Evolutionary conservation across 106 monocot species (phyloP).

Genomic region (Dendrobium chrysotoxum): DNA sequence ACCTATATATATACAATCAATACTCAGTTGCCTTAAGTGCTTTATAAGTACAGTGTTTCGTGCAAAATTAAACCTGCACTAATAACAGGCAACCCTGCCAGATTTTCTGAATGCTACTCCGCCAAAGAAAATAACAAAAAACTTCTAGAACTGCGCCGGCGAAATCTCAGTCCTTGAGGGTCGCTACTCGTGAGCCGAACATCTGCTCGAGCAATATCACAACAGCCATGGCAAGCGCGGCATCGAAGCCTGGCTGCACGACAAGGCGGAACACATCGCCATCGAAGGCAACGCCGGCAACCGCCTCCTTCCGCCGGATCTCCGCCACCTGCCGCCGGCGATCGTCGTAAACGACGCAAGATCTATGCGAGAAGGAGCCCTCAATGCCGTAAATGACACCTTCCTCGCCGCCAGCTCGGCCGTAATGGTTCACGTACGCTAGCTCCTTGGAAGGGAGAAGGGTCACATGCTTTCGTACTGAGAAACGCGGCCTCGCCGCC

Average conservation of each 20-base stretch:
- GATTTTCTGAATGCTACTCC: background rate
- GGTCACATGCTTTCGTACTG: constrained; percentile 39
- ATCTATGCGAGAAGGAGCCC: constrained; percentile 41
- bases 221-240: constrained; percentile 30
- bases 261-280: constrained; percentile 55
- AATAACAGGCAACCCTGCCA: background rate
- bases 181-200: background rate
- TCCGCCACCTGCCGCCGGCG: constrained; percentile 29
- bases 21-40: no score
- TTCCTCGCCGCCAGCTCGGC: background rate
- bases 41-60: background rate
- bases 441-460: constrained; percentile 24
- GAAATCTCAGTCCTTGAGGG: background rate
- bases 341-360: constrained; percentile 33
- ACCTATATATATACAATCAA: no score
- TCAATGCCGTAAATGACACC: constrained; percentile 12
- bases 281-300: constrained; percentile 34
- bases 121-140: background rate
- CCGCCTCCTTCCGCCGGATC: constrained; percentile 38
- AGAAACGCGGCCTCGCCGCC: constrained; percentile 28
- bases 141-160: background rate
- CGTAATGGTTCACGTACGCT: constrained; percentile 17
- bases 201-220: constrained; percentile 5
- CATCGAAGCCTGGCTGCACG: constrained; percentile 31
- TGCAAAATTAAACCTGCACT: background rate